Base-by-base conservation (phyloP, 345 rosid species). In the Geranium brycei region DNA sequence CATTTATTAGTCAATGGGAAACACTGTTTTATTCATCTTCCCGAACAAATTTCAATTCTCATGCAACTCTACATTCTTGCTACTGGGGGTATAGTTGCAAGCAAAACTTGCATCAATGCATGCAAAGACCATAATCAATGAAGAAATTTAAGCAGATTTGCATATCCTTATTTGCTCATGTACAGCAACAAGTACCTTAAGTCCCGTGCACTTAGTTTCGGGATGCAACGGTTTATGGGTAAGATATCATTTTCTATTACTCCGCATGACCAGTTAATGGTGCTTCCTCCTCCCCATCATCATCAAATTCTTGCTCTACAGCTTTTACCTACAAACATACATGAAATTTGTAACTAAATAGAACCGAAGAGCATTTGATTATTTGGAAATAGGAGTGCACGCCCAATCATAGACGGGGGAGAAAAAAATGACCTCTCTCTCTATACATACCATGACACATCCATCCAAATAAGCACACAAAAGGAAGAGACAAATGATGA, bases 251-350 rank as follows among this genome's bases (percentile, higher is more conserved):
- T 6, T 47, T 47, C 13, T 6, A 47, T 76, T 82, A 85, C 61
- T 87, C 89, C 78, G 74, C 60, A 67, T 83, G 87, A n/a, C 83
- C 80, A 19, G 78, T 63, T 57, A 81, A 71, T 60, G 77, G 57
- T 63, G 77, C 74, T 38, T 75, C 88, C 69, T 77, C 81, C 2
- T 84, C 88, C 2, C 83, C 88, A 60, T 81, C 95, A 15, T 70
- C 82, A 64, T 92, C 98, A 0, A 87, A 71, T 74, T 92, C 96
- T 80, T 89, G 95, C 71, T 89, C 95, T 30, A 89, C 98, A 13
- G 79, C 85, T 71, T 87, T 89, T 35, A 92, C 97, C 97, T 92
- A 86, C 57, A 64, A 17, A 58, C 17, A 58, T 57, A 66, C 13
- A 18, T 71, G 60, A 59, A 66, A 51, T 41, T 57, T 64, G 12